phyloP scores from a whole-genome alignment of 2,329 filamentous ascomycete species.

The Aureobasidium sp. region DNA sequence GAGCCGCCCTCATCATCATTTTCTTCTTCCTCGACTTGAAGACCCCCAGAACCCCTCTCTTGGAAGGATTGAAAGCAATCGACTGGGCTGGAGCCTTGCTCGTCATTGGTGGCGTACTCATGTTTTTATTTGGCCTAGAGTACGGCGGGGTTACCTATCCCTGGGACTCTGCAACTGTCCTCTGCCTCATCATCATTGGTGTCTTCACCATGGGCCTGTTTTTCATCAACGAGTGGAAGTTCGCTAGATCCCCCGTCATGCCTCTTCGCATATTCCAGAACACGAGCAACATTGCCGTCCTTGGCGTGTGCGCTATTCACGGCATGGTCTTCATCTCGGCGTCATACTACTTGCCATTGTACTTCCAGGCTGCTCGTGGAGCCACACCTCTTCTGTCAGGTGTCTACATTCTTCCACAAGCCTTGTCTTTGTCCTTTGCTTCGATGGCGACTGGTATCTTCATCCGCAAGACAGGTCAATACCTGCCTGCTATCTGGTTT shows the following conservation, averaged over 20 bases:
- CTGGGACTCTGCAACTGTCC: slow-evolving; percentile 65
- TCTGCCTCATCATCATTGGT: slow-evolving; percentile 19
- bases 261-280: slow-evolving; percentile 64
- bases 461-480: slow-evolving; percentile 41
- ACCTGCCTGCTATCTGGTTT: slow-evolving; percentile 48
- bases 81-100: slow-evolving; percentile 59
- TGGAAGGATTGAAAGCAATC: slow-evolving; percentile 56
- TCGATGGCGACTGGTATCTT: slow-evolving; percentile 32
- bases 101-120: slow-evolving; percentile 71
- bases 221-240: slow-evolving; percentile 62
- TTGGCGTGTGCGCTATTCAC: slow-evolving; percentile 64
- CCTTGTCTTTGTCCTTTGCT: slow-evolving; percentile 28
- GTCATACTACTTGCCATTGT: slow-evolving; percentile 75
- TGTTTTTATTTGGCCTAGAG: slow-evolving; percentile 80
- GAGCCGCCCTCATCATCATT: slow-evolving; percentile 51
- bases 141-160: slow-evolving; percentile 71
- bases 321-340: slow-evolving; percentile 70
- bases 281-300: slow-evolving; percentile 58
- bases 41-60: slow-evolving; percentile 57
- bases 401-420: slow-evolving; percentile 45
- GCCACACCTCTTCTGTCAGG: slow-evolving; percentile 64
- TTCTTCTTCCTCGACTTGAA: slow-evolving; percentile 60
- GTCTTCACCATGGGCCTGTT: slow-evolving; percentile 47
- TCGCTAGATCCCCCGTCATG: slow-evolving; percentile 72
- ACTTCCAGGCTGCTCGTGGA: slow-evolving; percentile 71